Base-by-base conservation (phyloP, 169 alveolate genomes). In the Plasmodium yoelii region DNA sequence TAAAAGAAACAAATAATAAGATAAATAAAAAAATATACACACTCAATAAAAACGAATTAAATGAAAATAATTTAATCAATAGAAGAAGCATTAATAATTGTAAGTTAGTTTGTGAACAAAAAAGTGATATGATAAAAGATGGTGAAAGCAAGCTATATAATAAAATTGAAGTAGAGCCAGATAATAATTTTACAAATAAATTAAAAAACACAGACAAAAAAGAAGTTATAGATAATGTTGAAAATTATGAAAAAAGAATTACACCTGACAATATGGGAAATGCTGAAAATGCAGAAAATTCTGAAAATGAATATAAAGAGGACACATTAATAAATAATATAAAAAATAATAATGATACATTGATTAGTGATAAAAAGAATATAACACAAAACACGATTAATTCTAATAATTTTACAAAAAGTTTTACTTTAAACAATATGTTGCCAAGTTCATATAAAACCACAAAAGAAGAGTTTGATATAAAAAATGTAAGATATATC, bases 401-500 rank as follows among this genome's bases (percentile, higher is more conserved):
- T 82, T 67, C 59, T 24, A 67, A 57, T 18, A 44, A 10, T 55
- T 65, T 59, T 67, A 24, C 61, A 42, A 64, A 80, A 39, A 67
- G 24, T 12, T 56, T 51, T 2, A 18, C 60, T 15, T 67, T 61
- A 42, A 42, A 61, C 67, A 63, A 67, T 67, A 13, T 56, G 19
- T 15, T 53, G 67, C 49, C 59, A 55, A 51, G 24, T 67, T 59
- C 67, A 18, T 15, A 34, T 39, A 34, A 82, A 65, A 65, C 28
- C 34, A 60, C 67, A 82, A 82, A 71, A 39, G 47, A 44, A 68
- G 61, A 82, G 42, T 82, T 67, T 67, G 84, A 53, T 59, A 59
- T 82, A 44, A 57, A 46, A 65, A 67, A 55, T 59, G 90, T 82
- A 53, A 82, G 82, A 82, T 67, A 82, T 70, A 82, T 82, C 56